Percentiles rank a stretch among this genome's conserved stretches.
phyloP scores from a whole-genome alignment of 1,139 yeast genomes.

The Barnettozyma hawaiiensis region DNA sequence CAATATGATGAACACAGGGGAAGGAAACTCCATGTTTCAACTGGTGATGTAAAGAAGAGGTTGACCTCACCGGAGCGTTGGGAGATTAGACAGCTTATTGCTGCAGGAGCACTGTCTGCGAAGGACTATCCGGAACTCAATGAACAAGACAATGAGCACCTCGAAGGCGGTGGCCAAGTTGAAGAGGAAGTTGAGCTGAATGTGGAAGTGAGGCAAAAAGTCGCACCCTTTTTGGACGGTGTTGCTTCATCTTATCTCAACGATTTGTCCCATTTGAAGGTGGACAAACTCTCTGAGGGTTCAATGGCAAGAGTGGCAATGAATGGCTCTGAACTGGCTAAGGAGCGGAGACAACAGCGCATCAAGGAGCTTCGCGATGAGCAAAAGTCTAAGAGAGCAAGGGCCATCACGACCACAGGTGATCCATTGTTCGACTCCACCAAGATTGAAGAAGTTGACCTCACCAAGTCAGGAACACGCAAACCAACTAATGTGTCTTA shows the following conservation, averaged over 20 bases:
- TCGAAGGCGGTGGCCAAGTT: slow-evolving; percentile 33
- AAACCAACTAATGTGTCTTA: slow-evolving; percentile 37
- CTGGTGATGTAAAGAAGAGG: slow-evolving; percentile 35
- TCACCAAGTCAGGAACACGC: slow-evolving; percentile 34
- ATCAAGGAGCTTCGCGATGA: slow-evolving; percentile 43
- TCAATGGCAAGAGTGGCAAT: slow-evolving; percentile 71
- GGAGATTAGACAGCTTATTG: slow-evolving; percentile 80
- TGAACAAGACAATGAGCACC: slow-evolving; percentile 40
- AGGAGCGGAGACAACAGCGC: slow-evolving; percentile 58
- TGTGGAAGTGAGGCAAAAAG: slow-evolving; percentile 62
- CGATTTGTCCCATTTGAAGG: slow-evolving; percentile 45
- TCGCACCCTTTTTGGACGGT: slow-evolving; percentile 70
- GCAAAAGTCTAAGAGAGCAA: slow-evolving; percentile 12
- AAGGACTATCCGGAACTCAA: slow-evolving; percentile 67
- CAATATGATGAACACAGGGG: slow-evolving; percentile 19
- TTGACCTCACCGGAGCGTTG: slow-evolving; percentile 84
- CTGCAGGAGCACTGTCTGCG: slow-evolving; percentile 69
- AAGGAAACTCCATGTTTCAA: slow-evolving; percentile 23
- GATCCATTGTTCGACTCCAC: slow-evolving; percentile 20
- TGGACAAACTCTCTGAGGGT: slow-evolving; percentile 72
- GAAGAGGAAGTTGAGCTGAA: slow-evolving; percentile 50
- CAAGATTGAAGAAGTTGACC: slow-evolving; percentile 28
- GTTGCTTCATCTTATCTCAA: slow-evolving; percentile 31
- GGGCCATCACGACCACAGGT: slow-evolving; percentile 13
- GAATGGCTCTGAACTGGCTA: slow-evolving; percentile 67